Conservation (phyloP, 345 rosid species). For the Gossypium bickii region DNA sequence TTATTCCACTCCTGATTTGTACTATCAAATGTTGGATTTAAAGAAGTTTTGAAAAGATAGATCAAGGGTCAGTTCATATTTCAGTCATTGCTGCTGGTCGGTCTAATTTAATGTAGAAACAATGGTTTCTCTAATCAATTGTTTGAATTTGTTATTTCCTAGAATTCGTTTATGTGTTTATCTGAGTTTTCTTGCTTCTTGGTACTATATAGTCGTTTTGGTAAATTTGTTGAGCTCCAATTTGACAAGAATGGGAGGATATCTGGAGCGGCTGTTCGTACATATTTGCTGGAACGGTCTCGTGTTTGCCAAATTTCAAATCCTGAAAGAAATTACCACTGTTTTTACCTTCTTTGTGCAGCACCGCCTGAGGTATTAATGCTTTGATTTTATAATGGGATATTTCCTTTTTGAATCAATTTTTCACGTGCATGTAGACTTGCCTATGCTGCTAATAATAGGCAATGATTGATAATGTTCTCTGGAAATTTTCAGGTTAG, state of each 20-base stretch:
- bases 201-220: conserved; percentile 77
- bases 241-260: conserved; percentile 98
- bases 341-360: conserved; percentile 96
- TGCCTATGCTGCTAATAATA: conserved; percentile 5
- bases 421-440: conserved; percentile 2
- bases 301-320: conserved; percentile 98
- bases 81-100: neutral
- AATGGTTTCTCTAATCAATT: neutral
- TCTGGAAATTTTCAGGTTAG: conserved; percentile 49
- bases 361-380: conserved; percentile 89
- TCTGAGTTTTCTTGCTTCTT: conserved; percentile 13
- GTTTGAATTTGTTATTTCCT: conserved; percentile 8
- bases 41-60: neutral
- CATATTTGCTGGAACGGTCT: conserved; percentile 94
- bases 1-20: neutral
- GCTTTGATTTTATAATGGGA: conserved; percentile 8
- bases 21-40: neutral
- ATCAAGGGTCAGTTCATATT: neutral
- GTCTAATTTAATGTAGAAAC: neutral
- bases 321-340: conserved; percentile 98
- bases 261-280: conserved; percentile 97
- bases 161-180: conserved; percentile 1
- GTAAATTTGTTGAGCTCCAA: conserved; percentile 99
- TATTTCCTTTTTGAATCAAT: conserved; percentile 11
- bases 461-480: conserved; percentile 19